Conservation (phyloP, 2,329 filamentous ascomycete genomes). For the Fusarium foetens region DNA sequence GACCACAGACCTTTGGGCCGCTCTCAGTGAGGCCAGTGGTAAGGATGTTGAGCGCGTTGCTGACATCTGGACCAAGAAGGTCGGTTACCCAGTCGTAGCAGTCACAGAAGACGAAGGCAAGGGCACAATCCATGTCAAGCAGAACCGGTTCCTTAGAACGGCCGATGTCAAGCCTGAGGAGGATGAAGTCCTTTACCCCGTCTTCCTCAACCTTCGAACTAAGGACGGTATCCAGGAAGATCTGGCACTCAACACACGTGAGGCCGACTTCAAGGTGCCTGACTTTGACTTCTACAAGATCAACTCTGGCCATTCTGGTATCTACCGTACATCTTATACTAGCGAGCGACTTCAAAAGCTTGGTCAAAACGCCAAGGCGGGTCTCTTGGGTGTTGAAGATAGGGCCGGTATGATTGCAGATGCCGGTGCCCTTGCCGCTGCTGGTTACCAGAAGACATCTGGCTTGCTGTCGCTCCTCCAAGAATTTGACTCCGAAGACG, state of each 20-base stretch:
- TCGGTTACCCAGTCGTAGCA: constrained; percentile 90
- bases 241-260: constrained; percentile 69
- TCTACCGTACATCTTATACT: constrained; percentile 90
- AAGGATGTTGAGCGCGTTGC: constrained; percentile 92
- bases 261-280: constrained; percentile 80
- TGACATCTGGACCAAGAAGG: constrained; percentile 96
- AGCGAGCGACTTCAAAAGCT: constrained; percentile 87
- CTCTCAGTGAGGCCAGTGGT: constrained; percentile 86
- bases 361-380: constrained; percentile 79
- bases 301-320: constrained; percentile 92
- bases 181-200: constrained; percentile 86
- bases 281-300: constrained; percentile 93
- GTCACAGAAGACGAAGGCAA: constrained; percentile 74
- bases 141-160: constrained; percentile 93
- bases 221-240: constrained; percentile 84
- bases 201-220: constrained; percentile 86
- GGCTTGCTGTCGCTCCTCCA: constrained; percentile 87
- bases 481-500: constrained; percentile 82
- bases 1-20: constrained; percentile 90
- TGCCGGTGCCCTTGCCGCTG: constrained; percentile 86
- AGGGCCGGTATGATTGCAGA: constrained; percentile 95
- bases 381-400: constrained; percentile 84
- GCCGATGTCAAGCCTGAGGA: constrained; percentile 94
- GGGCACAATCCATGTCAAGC: constrained; percentile 84
- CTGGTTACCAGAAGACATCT: constrained; percentile 93